These are phyloP conservation scores for Ustulina deusta DNA, from an alignment of 2,329 filamentous ascomycete genomes.

Conservation along the genomic window DNA sequence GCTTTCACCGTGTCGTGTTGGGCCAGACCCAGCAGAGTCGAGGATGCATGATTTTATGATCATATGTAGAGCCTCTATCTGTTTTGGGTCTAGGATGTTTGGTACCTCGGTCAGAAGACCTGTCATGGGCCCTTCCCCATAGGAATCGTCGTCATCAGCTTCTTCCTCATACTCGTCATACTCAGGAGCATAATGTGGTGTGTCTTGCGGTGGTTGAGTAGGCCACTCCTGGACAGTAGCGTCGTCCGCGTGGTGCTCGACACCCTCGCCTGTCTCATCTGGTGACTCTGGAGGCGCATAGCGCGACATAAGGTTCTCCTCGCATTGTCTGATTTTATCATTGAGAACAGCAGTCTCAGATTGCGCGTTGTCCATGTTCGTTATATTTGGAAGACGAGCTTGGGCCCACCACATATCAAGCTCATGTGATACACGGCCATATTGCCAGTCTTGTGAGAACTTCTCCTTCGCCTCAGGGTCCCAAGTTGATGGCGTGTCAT, in stretches of 20 bases:
- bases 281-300: constrained; percentile 58
- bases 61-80: constrained; percentile 97
- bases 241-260: constrained; percentile 54
- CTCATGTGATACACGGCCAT: constrained; percentile 72
- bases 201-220: constrained; percentile 56
- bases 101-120: constrained; percentile 93
- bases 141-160: constrained; percentile 77
- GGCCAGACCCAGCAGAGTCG: constrained; percentile 78
- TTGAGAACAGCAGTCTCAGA: constrained; percentile 71
- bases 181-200: constrained; percentile 56
- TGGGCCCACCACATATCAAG: constrained; percentile 74
- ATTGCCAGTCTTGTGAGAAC: constrained; percentile 68
- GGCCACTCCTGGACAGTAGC: constrained; percentile 51
- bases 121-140: constrained; percentile 80
- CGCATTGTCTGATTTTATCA: constrained; percentile 68
- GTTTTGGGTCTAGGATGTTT: constrained; percentile 91
- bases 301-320: constrained; percentile 69
- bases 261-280: constrained; percentile 51
- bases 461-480: constrained; percentile 66
- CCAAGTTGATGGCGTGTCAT: constrained; percentile 63
- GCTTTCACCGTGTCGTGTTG: constrained; percentile 77
- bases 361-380: constrained; percentile 69
- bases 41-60: constrained; percentile 96
- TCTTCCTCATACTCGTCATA: constrained; percentile 66
- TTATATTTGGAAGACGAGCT: constrained; percentile 70